Conservation (phyloP, 352 stramenopile species). For the Sclerospora graminicola region DNA sequence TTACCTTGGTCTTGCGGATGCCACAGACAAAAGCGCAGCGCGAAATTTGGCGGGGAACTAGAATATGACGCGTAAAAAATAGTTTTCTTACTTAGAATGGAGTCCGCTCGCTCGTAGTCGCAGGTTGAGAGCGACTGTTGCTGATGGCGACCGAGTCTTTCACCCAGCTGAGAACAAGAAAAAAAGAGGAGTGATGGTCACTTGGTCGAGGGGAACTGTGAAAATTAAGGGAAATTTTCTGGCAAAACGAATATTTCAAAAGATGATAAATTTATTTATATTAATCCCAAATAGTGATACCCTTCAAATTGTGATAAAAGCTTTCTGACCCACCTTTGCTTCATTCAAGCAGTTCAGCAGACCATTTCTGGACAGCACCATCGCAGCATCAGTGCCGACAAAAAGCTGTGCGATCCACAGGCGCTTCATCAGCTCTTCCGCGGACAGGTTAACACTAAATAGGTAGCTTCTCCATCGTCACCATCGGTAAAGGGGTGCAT, state of each 20-base stretch:
- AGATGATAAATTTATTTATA: not conserved
- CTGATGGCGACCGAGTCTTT: conserved; percentile 14
- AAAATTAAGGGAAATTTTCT: conserved; percentile 8
- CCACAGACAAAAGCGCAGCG: conserved; percentile 11
- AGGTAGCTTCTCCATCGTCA: too few species aligned
- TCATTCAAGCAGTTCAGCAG: too few species aligned
- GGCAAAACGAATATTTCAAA: not conserved
- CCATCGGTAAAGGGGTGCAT: too few species aligned
- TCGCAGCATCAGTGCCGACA: too few species aligned
- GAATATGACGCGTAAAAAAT: conserved; percentile 16
- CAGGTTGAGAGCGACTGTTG: conserved; percentile 18
- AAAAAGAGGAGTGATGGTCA: conserved; percentile 24
- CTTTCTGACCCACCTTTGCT: too few species aligned
- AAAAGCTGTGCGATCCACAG: conserved; percentile 4
- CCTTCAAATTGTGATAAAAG: too few species aligned
- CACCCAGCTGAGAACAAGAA: conserved; percentile 2
- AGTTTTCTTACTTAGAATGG: conserved; percentile 19
- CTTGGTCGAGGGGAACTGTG: conserved; percentile 6
- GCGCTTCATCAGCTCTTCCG: too few species aligned
- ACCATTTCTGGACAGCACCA: too few species aligned
- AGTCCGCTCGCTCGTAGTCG: conserved; percentile 3
- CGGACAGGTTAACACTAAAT: too few species aligned
- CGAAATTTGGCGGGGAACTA: conserved; percentile 6
- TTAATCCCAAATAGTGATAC: too few species aligned
- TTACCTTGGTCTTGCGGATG: conserved; percentile 26